Base-by-base conservation (phyloP, 345 rosid genomes). In the Lepidium sativum region DNA sequence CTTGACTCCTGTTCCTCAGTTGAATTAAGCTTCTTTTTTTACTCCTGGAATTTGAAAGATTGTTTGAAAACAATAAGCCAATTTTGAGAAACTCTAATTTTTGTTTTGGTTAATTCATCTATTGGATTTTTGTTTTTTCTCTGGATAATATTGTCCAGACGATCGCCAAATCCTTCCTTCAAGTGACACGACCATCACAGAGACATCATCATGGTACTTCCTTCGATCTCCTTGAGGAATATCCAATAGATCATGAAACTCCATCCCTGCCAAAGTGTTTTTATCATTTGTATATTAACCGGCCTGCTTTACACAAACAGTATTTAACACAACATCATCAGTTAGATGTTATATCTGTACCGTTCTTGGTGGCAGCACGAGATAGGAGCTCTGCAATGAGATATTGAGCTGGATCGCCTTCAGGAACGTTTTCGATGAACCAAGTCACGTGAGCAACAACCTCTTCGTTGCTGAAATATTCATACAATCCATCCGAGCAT, bases 111-210 rank as follows among this genome's bases (percentile, higher is more conserved):
- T 60, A 52, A 60, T 33, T 71, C 53, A 71, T 63, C 65, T 71
- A 63, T 31, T 70, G 38, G 31, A 21, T 48, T 71, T 63, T 47
- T 23, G 65, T 63, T 71, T 71, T 32, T 31, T 47, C 35, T 70
- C 58, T 18, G 75, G 75, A 57, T 21, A 77, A 54, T 75, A 59
- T 76, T 80, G 91, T 67, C 98, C 98, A 35, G 89, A 89, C 39
- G 95, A 92, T 74, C 92, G 78, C 98, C 98, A 92, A 69, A 92
- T 92, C 79, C 98, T 80, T 76, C 98, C 98, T 80, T 92, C 91
- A 50, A 92, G 73, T 3, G 98, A 92, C 72, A 92, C 98, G 77
- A 92, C 98, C 95, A 92, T 85, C 9, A 92, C 96, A 13, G 95
- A 92, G 57, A 92, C 92, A 77, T 92, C 98, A 54, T 92, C 98